Conservation (phyloP, 495 filamentous ascomycete genomes). For the Aspergillus heteromorphus region DNA sequence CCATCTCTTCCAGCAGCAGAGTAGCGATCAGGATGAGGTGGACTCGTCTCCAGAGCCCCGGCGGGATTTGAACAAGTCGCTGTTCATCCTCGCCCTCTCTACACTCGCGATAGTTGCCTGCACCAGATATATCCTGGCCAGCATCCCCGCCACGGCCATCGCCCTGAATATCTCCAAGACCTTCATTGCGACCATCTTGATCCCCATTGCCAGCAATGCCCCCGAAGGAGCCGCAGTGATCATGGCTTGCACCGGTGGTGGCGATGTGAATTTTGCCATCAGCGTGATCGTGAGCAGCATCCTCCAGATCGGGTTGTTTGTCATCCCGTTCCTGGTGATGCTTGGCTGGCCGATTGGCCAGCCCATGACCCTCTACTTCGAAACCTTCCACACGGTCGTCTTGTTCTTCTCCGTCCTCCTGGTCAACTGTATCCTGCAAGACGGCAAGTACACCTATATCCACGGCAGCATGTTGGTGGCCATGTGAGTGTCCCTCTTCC, state of each 20-base stretch:
- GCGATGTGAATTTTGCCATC: slow-evolving; percentile 25
- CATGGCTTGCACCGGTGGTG: slow-evolving; percentile 14
- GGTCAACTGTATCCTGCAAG: slow-evolving; percentile 41
- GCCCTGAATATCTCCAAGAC: slow-evolving; percentile 6
- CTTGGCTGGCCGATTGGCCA: slow-evolving; percentile 33
- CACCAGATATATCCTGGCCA: slow-evolving; percentile 18
- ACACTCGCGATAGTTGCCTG: slow-evolving; percentile 19
- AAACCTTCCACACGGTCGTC: slow-evolving; percentile 31
- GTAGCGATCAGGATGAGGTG: slow-evolving; percentile 9
- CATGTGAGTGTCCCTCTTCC: slow-evolving; percentile 12
- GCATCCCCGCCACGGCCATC: slow-evolving; percentile 11
- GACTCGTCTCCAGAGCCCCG: slow-evolving; percentile 11
- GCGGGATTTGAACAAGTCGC: slow-evolving; percentile 11
- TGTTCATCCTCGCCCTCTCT: slow-evolving; percentile 3
- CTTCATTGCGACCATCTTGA: slow-evolving; percentile 22
- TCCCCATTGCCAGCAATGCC: slow-evolving; percentile 28
- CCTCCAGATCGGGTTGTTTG: slow-evolving; percentile 33
- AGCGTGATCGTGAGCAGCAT: slow-evolving; percentile 21
- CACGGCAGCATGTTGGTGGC: slow-evolving; percentile 19
- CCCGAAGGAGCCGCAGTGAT: slow-evolving; percentile 19
- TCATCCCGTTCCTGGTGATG: slow-evolving; percentile 37
- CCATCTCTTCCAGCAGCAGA: slow-evolving; percentile 14
- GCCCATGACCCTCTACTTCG: slow-evolving; percentile 34
- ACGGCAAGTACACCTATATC: slow-evolving; percentile 61
- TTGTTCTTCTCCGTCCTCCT: slow-evolving; percentile 27